A percentile compares a stretch with the other conserved stretches of the same genome.
phyloP scores from a whole-genome alignment of 2,329 filamentous ascomycete species.

The Chaetomiaceae sp. region DNA sequence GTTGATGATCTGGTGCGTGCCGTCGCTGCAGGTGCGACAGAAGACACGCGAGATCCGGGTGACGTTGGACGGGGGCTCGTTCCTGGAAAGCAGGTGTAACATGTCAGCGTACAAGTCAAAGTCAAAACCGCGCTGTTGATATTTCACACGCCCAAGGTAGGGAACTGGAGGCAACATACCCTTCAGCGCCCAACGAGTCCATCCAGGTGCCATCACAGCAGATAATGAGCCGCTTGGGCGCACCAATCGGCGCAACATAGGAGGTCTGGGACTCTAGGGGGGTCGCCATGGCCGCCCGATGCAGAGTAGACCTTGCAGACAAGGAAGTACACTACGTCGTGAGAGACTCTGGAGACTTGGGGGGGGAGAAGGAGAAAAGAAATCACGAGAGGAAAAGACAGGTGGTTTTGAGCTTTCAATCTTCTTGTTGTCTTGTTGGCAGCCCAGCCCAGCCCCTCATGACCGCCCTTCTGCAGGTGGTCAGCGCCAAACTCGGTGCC shows the following conservation, averaged over 20 bases:
- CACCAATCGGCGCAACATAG: neutral
- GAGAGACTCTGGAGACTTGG: too few species aligned
- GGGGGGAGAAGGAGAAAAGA: too few species aligned
- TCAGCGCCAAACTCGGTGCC: constrained; percentile 1
- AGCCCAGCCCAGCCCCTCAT: neutral
- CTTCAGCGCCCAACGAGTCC: constrained; percentile 29
- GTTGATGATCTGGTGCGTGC: constrained; percentile 29
- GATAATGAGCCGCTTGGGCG: constrained; percentile 29
- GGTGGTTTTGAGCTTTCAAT: neutral
- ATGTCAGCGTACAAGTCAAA: neutral
- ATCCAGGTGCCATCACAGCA: constrained; percentile 35
- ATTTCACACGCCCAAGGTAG: too few species aligned
- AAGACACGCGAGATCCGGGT: constrained; percentile 28
- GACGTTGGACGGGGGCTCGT: constrained; percentile 30
- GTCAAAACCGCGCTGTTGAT: neutral
- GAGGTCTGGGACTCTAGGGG: constrained; percentile 5
- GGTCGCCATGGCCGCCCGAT: constrained; percentile 17
- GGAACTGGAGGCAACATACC: constrained; percentile 16
- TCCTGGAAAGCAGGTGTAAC: too few species aligned
- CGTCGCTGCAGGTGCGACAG: constrained; percentile 25
- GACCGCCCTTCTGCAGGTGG: constrained; percentile 1
- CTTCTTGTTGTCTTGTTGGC: neutral
- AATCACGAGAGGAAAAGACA: neutral
- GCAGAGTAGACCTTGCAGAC: too few species aligned
- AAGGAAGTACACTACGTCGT: too few species aligned